Conservation (phyloP, 78 protist genomes). For the Polysphondylium violaceum region DNA sequence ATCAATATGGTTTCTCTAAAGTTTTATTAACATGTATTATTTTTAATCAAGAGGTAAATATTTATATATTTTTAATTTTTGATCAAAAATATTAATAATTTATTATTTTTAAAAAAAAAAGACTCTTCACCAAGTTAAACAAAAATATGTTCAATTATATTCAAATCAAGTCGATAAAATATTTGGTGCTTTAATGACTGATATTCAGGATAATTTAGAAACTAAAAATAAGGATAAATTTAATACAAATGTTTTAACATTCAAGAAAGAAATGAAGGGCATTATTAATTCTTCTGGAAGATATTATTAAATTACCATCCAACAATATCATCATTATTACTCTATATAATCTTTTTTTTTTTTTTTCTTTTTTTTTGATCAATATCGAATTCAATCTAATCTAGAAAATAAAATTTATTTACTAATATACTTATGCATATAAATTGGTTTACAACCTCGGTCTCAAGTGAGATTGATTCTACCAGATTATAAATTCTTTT, state of each 20-base stretch:
- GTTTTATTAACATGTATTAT: slow-evolving; percentile 43
- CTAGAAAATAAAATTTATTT: too few relatives aligned
- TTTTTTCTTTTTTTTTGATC: too few relatives aligned
- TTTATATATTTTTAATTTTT: not conserved
- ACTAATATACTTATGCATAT: too few relatives aligned
- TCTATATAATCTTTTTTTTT: too few relatives aligned
- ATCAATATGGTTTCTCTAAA: slow-evolving; percentile 40
- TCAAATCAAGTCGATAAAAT: slow-evolving; percentile 37
- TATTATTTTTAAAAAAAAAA: not conserved
- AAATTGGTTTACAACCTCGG: too few relatives aligned
- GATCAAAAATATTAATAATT: not conserved
- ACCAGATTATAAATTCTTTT: too few relatives aligned
- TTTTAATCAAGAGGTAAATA: slow-evolving; percentile 46
- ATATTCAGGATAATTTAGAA: slow-evolving; percentile 64
- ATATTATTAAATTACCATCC: slow-evolving; percentile 12
- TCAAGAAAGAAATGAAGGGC: slow-evolving; percentile 51
- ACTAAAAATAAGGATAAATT: slow-evolving; percentile 56
- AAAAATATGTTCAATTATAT: slow-evolving; percentile 16
- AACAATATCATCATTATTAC: too few relatives aligned
- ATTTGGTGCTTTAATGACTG: slow-evolving; percentile 29
- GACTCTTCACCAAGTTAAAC: slow-evolving; percentile 11
- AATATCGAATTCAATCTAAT: too few relatives aligned
- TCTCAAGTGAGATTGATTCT: too few relatives aligned
- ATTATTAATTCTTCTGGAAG: slow-evolving; percentile 23
- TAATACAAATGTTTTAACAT: slow-evolving; percentile 32